Conservation (phyloP, 1,284 basidiomycete genomes). For the Fomitopsis betulina region DNA sequence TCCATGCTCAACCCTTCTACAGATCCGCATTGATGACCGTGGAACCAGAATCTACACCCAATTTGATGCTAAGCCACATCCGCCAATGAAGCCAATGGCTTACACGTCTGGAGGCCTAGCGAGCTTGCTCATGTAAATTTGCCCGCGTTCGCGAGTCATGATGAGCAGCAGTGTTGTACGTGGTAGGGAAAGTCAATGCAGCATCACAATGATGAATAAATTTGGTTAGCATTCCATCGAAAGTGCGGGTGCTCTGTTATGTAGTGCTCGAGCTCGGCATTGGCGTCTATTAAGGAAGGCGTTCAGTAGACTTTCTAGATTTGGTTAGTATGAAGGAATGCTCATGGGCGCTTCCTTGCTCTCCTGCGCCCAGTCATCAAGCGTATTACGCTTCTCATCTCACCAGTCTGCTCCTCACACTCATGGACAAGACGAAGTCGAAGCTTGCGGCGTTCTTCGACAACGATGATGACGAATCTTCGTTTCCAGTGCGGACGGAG, state of each 20-base stretch:
- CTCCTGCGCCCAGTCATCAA: background rate
- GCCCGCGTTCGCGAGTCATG: background rate
- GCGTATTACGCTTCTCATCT: background rate
- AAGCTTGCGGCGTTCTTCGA: conserved; percentile 77
- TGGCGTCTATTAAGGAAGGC: background rate
- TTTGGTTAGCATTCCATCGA: too few relatives aligned
- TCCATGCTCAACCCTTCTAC: background rate
- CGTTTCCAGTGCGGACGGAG: conserved; percentile 81
- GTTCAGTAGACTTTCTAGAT: background rate
- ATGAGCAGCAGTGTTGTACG: too few relatives aligned
- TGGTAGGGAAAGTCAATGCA: too few relatives aligned
- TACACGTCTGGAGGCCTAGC: conserved; percentile 67
- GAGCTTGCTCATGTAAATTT: conserved; percentile 52
- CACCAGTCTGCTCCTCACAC: background rate
- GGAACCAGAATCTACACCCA: conserved; percentile 77
- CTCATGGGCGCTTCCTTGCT: background rate
- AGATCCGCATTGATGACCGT: conserved; percentile 77
- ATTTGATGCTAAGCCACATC: conserved; percentile 86
- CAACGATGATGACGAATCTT: conserved; percentile 74
- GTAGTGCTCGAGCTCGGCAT: too few relatives aligned
- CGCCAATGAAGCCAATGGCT: conserved; percentile 90
- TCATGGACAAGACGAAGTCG: conserved; percentile 75
- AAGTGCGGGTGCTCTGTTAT: too few relatives aligned
- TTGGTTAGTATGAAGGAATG: background rate
- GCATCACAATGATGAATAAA: too few relatives aligned